Evolutionary conservation across 176 grass and related monocot species (phyloP).

Genomic region (Oryza meridionalis): DNA sequence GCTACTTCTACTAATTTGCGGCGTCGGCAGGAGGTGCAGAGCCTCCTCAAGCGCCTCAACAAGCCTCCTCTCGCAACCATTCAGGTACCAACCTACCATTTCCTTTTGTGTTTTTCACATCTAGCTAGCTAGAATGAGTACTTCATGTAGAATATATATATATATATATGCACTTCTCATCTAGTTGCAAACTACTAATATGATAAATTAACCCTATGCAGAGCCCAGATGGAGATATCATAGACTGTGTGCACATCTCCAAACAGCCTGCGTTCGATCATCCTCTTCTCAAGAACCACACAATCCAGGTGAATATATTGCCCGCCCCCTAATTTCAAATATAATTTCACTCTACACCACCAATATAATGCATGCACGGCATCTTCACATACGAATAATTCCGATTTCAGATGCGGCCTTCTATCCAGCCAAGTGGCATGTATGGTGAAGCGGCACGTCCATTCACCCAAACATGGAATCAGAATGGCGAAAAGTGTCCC

Average conservation of each 20-base stretch:
- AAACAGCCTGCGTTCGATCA: slow-evolving; percentile 73
- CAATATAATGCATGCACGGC: too few relatives aligned
- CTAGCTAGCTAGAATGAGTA: too few relatives aligned
- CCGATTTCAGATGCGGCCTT: slow-evolving; percentile 52
- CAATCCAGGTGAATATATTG: slow-evolving; percentile 48
- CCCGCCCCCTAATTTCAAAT: too few relatives aligned
- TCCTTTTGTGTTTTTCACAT: not conserved
- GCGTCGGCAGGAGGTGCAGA: not conserved
- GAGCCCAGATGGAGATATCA: slow-evolving; percentile 71
- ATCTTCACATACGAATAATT: too few relatives aligned
- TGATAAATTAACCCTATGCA: slow-evolving; percentile 14
- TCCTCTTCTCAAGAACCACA: slow-evolving; percentile 73
- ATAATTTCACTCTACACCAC: too few relatives aligned
- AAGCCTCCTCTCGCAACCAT: slow-evolving; percentile 60
- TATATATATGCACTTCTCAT: too few relatives aligned
- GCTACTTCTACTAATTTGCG: too few relatives aligned
- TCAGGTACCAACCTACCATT: slow-evolving; percentile 30
- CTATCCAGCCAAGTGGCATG: slow-evolving; percentile 57
- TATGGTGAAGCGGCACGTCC: slow-evolving; percentile 48
- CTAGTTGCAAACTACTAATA: too few relatives aligned
- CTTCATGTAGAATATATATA: too few relatives aligned
- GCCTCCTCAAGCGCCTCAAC: slow-evolving; percentile 61
- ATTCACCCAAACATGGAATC: slow-evolving; percentile 63
- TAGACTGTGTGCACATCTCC: slow-evolving; percentile 76
- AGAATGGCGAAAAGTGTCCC: slow-evolving; percentile 51